Evolutionary conservation across 257 asterid genomes (phyloP).

Genomic region (Nicotiana tomentosiformis): DNA sequence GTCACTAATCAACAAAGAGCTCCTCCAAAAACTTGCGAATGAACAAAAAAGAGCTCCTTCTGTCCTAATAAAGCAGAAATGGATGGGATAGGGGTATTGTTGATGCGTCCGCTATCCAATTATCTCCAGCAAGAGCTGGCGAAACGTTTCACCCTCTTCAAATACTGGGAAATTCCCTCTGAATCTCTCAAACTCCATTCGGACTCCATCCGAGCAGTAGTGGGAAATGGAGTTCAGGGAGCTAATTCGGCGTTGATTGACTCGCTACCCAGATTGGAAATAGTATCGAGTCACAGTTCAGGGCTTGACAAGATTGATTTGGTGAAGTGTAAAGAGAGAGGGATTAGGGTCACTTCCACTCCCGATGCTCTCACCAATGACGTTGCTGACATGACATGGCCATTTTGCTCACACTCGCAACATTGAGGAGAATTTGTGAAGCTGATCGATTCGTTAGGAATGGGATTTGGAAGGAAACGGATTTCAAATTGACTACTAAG

Average conservation of each 20-base stretch:
- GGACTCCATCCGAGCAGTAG: constrained; percentile 35
- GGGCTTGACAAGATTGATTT: constrained; percentile 59
- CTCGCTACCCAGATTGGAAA: constrained; percentile 43
- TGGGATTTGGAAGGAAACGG: constrained; percentile 45
- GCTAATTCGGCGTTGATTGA: constrained; percentile 46
- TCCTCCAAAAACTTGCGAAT: too few relatives aligned
- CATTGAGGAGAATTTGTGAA: constrained; percentile 45
- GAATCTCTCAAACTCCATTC: constrained; percentile 29
- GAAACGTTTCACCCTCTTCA: constrained; percentile 41
- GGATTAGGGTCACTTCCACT: constrained; percentile 51
- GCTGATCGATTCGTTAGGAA: constrained; percentile 43
- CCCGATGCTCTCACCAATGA: constrained; percentile 50
- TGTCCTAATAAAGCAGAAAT: constrained; percentile 16
- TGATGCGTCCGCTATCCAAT: constrained; percentile 40
- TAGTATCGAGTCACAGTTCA: constrained; percentile 49
- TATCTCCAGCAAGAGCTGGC: constrained; percentile 44
- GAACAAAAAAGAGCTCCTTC: not conserved
- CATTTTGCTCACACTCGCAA: constrained; percentile 45
- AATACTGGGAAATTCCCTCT: constrained; percentile 39
- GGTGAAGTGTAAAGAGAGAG: constrained; percentile 45
- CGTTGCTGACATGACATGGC: constrained; percentile 61
- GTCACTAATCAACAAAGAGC: not conserved
- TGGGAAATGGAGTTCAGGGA: constrained; percentile 42
- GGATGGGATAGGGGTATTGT: constrained; percentile 41
- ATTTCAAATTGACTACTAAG: constrained; percentile 42